Evolutionary conservation across 2,329 filamentous ascomycete species (phyloP).

Genomic region (Annulohypoxylon truncatum): DNA sequence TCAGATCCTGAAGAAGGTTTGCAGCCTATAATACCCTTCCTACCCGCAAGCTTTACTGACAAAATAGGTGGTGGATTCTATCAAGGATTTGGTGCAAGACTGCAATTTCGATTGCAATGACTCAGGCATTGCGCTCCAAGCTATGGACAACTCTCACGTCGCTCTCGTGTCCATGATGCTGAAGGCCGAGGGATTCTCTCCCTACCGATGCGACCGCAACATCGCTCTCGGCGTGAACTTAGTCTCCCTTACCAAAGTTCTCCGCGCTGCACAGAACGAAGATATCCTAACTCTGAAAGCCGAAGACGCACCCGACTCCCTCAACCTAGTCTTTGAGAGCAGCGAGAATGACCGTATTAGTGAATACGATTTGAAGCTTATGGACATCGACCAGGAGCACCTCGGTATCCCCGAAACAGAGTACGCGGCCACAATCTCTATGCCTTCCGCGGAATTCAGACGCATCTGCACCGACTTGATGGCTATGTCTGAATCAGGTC

Average conservation of each 20-base stretch:
- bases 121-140: constrained; percentile 95
- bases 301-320: constrained; percentile 93
- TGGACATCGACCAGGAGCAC: constrained; percentile 99
- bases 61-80: constrained; percentile 90
- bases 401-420: constrained; percentile 99
- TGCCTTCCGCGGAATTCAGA: constrained; percentile 92
- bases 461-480: constrained; percentile 94
- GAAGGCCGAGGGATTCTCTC: constrained; percentile 92
- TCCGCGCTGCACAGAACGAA: constrained; percentile 92
- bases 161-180: constrained; percentile 99
- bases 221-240: constrained; percentile 98
- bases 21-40: constrained; percentile 26
- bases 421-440: constrained; percentile 88
- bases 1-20: constrained; percentile 91
- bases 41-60: constrained; percentile 37
- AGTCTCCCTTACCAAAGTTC: constrained; percentile 94
- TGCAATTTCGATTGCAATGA: constrained; percentile 99
- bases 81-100: constrained; percentile 99
- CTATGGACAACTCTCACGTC: constrained; percentile 99
- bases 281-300: constrained; percentile 97
- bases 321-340: constrained; percentile 97
- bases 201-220: constrained; percentile 98
- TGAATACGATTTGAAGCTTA: constrained; percentile 99
- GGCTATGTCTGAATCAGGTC: constrained; percentile 95
- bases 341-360: constrained; percentile 87